A percentile compares a stretch with the other conserved stretches of the same genome.
Evolutionary conservation across 345 rosid species (phyloP).

Genomic region (Balakata baccata): DNA sequence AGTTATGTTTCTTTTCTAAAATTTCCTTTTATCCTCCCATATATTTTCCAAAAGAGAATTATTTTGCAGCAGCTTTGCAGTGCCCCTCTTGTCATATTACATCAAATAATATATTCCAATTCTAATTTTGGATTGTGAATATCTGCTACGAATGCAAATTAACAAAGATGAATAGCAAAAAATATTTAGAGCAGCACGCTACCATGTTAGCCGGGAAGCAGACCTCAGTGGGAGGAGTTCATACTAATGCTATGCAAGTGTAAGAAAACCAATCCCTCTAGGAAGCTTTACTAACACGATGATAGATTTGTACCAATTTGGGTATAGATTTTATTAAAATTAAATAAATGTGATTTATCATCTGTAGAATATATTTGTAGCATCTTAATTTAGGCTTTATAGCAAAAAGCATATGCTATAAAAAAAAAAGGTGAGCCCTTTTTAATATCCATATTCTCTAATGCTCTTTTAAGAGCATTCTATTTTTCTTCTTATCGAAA

Average conservation of each 20-base stretch:
- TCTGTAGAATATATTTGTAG: slow-evolving; percentile 1
- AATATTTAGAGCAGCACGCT: slow-evolving; percentile 75
- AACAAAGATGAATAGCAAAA: slow-evolving; percentile 96
- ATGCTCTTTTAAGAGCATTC: too few relatives aligned
- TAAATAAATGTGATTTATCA: slow-evolving; percentile 12
- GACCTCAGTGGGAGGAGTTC: neutral
- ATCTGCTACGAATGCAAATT: slow-evolving; percentile 45
- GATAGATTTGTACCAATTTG: neutral
- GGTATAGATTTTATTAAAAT: neutral
- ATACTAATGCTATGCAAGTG: too few relatives aligned
- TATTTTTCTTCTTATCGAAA: too few relatives aligned
- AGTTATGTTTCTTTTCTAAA: too few relatives aligned
- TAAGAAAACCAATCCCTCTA: neutral
- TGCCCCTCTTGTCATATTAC: neutral
- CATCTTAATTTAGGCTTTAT: neutral
- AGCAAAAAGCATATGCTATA: neutral
- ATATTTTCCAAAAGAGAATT: too few relatives aligned
- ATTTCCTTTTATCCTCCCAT: too few relatives aligned
- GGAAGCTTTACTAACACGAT: neutral
- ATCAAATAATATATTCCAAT: neutral
- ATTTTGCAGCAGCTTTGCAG: neutral
- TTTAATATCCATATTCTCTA: neutral
- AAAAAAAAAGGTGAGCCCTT: too few relatives aligned
- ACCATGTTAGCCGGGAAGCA: slow-evolving; percentile 37
- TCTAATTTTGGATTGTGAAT: neutral